phyloP scores from a whole-genome alignment of 75 land plant species.

The Sequoia sempervirens region DNA sequence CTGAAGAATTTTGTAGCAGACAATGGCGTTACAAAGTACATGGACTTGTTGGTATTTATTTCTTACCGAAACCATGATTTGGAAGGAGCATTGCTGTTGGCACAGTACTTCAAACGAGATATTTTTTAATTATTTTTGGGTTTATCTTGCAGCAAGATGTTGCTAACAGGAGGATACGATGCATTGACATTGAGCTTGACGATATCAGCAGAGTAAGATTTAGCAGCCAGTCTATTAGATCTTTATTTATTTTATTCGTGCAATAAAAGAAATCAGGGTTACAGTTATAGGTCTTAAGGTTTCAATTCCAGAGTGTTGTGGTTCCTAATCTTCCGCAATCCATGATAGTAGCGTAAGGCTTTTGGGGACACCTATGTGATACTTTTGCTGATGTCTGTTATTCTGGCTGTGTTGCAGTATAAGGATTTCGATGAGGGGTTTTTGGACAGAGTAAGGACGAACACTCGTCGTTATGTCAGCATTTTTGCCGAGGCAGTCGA shows the following conservation, averaged over 20 bases:
- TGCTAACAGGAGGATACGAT: conserved; percentile 65
- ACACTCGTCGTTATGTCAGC: conserved; percentile 74
- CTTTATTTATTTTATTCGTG: not conserved
- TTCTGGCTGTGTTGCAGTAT: conserved; percentile 24
- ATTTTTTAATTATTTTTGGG: not conserved
- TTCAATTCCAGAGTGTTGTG: not conserved
- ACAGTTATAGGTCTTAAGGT: not conserved
- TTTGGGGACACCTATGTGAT: not conserved
- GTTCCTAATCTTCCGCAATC: not conserved
- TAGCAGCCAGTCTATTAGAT: not conserved
- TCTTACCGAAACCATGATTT: not conserved
- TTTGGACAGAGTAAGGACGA: conserved; percentile 63
- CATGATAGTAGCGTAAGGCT: not conserved
- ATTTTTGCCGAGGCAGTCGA: conserved; percentile 86
- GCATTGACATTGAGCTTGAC: conserved; percentile 76
- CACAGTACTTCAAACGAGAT: not conserved
- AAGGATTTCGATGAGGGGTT: conserved; percentile 74
- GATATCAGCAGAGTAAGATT: conserved; percentile 56
- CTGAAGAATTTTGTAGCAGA: conserved; percentile 58
- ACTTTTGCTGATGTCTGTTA: not conserved
- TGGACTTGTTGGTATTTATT: conserved; percentile 68
- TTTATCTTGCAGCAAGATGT: conserved; percentile 79
- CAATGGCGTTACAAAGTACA: conserved; percentile 75
- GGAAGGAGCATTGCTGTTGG: not conserved
- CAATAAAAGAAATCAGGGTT: not conserved